These are phyloP conservation scores for Suhomyces chickasaworum DNA, from an alignment of 1,139 yeast species.

Conservation along the genomic window DNA sequence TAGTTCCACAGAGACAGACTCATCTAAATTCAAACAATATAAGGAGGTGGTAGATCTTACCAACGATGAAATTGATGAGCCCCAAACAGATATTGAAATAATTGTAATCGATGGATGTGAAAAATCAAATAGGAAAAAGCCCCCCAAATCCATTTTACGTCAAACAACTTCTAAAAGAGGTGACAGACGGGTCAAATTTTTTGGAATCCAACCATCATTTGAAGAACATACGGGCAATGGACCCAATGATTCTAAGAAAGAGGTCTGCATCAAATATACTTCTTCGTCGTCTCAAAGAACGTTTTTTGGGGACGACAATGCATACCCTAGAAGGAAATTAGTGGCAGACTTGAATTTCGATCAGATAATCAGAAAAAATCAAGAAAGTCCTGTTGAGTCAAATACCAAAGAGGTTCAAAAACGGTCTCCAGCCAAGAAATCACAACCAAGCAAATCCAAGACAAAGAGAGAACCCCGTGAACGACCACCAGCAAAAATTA, in stretches of 20 bases:
- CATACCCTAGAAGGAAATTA: conserved; percentile 28
- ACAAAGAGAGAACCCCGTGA: conserved; percentile 3
- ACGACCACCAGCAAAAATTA: not conserved
- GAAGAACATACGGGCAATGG: conserved; percentile 7
- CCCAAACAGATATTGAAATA: conserved; percentile 17
- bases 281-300: conserved; percentile 28
- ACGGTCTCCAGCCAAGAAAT: not conserved
- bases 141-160: conserved; percentile 20
- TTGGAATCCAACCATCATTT: conserved; percentile 21
- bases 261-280: conserved; percentile 23
- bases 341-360: conserved; percentile 31
- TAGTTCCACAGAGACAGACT: not conserved
- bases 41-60: conserved; percentile 30
- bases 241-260: conserved; percentile 10
- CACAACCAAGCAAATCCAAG: not conserved
- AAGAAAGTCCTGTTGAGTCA: conserved; percentile 13
- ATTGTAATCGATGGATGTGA: conserved; percentile 32
- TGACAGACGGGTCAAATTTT: conserved; percentile 16
- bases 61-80: conserved; percentile 21
- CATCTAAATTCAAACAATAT: conserved; percentile 14
- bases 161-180: conserved; percentile 2
- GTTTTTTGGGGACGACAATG: conserved; percentile 22
- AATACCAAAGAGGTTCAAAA: not conserved
- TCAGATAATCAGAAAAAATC: conserved; percentile 26
- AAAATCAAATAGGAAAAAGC: not conserved